These are phyloP conservation scores for Solanum chiquidenum DNA, from an alignment of 257 asterid species.

Conservation along the genomic window DNA sequence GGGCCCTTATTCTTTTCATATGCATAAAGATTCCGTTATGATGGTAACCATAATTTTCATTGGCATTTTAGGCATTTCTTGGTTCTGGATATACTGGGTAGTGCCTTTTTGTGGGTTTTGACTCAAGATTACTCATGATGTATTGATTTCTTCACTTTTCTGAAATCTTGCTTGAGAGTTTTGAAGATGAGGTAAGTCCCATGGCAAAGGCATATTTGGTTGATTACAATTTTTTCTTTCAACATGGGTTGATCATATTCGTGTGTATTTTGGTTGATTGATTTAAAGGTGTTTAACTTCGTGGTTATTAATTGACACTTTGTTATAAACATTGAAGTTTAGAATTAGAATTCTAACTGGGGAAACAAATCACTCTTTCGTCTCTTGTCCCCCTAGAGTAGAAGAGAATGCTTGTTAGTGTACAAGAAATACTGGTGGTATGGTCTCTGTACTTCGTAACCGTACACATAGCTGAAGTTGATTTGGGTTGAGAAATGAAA, in stretches of 20 bases:
- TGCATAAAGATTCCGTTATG: neutral
- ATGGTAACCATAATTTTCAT: neutral
- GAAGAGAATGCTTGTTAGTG: neutral
- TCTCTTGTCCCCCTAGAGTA: neutral
- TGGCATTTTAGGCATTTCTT: neutral
- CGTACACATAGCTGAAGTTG: neutral
- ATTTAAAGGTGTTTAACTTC: neutral
- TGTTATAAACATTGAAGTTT: neutral
- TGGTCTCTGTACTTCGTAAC: neutral
- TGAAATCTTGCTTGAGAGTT: neutral
- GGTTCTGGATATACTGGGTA: neutral
- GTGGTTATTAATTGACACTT: neutral
- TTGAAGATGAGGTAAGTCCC: neutral
- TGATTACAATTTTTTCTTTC: neutral
- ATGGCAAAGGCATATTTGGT: neutral
- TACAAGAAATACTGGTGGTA: neutral
- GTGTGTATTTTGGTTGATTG: neutral
- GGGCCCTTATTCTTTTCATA: neutral
- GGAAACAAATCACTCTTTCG: neutral
- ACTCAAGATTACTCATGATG: neutral
- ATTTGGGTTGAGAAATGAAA: neutral
- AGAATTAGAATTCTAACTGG: neutral
- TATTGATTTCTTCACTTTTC: neutral
- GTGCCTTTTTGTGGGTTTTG: neutral
- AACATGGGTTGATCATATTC: neutral